phyloP scores from a whole-genome alignment of 257 asterid species.

The Haberlea rhodopensis region DNA sequence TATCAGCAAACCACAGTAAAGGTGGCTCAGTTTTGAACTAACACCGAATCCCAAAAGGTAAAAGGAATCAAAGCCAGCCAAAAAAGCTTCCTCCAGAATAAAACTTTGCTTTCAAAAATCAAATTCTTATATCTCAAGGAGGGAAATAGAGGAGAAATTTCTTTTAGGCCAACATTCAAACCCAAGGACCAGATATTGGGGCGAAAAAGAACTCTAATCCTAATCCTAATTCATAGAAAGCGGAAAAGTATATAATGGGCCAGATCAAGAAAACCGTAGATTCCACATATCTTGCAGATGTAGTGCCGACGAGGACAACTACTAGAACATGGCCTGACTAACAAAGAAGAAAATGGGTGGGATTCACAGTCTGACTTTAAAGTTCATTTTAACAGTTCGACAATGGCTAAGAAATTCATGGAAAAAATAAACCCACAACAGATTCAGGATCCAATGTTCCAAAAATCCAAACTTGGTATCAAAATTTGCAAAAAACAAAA shows the following conservation, averaged over 20 bases:
- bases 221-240: background rate
- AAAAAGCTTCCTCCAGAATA: conserved; percentile 63
- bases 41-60: conserved; percentile 57
- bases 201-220: conserved; percentile 24
- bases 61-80: conserved; percentile 48
- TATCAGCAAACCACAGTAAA: conserved; percentile 46
- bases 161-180: conserved; percentile 51
- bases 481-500: conserved; percentile 10
- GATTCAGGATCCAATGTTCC: conserved; percentile 25
- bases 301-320: background rate
- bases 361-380: background rate
- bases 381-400: background rate
- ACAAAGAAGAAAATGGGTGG: background rate
- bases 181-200: conserved; percentile 32
- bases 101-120: conserved; percentile 67
- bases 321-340: conserved; percentile 1
- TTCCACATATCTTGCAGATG: conserved; percentile 30
- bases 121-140: conserved; percentile 42
- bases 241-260: conserved; percentile 22
- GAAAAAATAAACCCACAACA: conserved; percentile 17
- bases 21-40: conserved; percentile 33
- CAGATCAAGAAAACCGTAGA: conserved; percentile 61
- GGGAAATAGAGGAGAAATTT: conserved; percentile 46
- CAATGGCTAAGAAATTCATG: background rate
- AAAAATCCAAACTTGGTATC: conserved; percentile 28